A percentile compares a stretch with the other conserved stretches of the same genome.
Conservation (phyloP, 2,329 filamentous ascomycete species). For the Sporothrix curviconia region DNA sequence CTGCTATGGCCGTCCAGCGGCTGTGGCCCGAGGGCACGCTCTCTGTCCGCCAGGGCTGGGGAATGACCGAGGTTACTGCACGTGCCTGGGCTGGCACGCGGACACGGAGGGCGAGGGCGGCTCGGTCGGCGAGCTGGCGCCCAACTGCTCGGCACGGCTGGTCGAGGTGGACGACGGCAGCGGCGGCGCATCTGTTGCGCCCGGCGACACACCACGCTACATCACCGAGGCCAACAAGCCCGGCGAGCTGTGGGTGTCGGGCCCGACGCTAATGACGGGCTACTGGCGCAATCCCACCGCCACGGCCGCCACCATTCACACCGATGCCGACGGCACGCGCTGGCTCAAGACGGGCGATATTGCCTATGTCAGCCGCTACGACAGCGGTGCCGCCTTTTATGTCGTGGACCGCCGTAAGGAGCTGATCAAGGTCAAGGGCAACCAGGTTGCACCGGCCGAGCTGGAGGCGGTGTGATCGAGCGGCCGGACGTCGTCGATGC, state of each 20-base stretch:
- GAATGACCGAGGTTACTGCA: slow-evolving; percentile 83
- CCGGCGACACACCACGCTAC: slow-evolving; percentile 22
- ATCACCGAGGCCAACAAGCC: slow-evolving; percentile 44
- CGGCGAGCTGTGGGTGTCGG: slow-evolving; percentile 68
- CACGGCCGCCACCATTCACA: slow-evolving; percentile 50
- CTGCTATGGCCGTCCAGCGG: slow-evolving; percentile 51
- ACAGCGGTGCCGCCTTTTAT: slow-evolving; percentile 43
- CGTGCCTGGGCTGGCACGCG: slow-evolving; percentile 58
- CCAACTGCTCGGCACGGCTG: slow-evolving; percentile 64
- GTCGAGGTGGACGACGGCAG: slow-evolving; percentile 49
- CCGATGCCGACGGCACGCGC: slow-evolving; percentile 41
- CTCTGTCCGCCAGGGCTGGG: slow-evolving; percentile 63
- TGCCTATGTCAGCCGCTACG: slow-evolving; percentile 56
- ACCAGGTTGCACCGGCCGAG: slow-evolving; percentile 54
- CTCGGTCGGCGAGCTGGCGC: slow-evolving; percentile 59
- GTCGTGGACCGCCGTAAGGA: slow-evolving; percentile 73
- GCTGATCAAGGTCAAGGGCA: slow-evolving; percentile 55
- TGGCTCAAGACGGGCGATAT: slow-evolving; percentile 75
- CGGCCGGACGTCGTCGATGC: slow-evolving; percentile 51
- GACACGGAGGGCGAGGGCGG: slow-evolving; percentile 32
- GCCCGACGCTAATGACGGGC: slow-evolving; percentile 65
- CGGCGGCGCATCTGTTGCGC: background rate
- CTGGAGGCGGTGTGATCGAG: slow-evolving; percentile 43
- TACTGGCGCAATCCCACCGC: slow-evolving; percentile 70
- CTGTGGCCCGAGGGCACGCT: slow-evolving; percentile 40